Evolutionary conservation across 176 grass and related monocot species (phyloP).

Genomic region (Olyra latifolia): DNA sequence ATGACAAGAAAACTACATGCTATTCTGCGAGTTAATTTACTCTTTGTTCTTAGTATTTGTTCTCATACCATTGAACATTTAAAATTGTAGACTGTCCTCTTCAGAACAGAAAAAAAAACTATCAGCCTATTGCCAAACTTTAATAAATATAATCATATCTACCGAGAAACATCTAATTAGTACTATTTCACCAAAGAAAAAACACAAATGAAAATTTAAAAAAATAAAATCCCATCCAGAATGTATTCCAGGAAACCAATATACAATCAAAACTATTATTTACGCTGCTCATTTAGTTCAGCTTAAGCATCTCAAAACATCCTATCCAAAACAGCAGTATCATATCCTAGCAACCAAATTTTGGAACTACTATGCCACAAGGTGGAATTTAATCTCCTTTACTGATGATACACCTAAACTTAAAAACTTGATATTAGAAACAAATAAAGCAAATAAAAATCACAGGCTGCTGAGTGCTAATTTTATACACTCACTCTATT

Average conservation of each 20-base stretch:
- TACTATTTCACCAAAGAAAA: neutral
- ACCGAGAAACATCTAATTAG: neutral
- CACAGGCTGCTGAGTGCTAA: neutral
- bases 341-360: neutral
- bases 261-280: neutral
- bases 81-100: conserved; percentile 8
- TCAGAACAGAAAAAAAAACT: neutral
- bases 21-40: neutral
- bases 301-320: neutral
- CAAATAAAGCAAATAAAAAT: neutral
- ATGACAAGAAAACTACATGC: neutral
- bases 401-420: neutral
- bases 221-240: neutral
- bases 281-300: neutral
- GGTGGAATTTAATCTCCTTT: neutral
- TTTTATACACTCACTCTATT: neutral
- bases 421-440: neutral
- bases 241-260: neutral
- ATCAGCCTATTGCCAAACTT: neutral
- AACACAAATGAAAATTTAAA: neutral
- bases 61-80: conserved; percentile 4
- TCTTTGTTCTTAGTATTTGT: conserved; percentile 16
- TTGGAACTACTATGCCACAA: neutral
- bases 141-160: conserved; percentile 3
- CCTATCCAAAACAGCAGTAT: neutral